Conservation (phyloP, 2,329 filamentous ascomycete species). For the Cercospora zeae-maydis region DNA sequence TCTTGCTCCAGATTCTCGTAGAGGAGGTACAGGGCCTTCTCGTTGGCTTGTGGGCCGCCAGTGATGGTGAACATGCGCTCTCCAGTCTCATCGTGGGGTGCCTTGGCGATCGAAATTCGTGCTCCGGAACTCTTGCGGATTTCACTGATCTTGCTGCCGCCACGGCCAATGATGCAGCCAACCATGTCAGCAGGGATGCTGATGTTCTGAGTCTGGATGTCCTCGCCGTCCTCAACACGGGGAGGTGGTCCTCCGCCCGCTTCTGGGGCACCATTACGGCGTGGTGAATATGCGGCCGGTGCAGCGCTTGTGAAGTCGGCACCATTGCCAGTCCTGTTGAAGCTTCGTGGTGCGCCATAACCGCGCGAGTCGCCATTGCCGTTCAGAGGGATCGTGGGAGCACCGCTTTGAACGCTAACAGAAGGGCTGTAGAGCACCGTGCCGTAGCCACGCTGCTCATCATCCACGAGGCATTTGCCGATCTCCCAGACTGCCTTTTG, state of each 20-base stretch:
- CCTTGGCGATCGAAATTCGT: constrained; percentile 95
- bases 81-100: constrained; percentile 92
- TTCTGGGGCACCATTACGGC: constrained; percentile 69
- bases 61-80: constrained; percentile 99
- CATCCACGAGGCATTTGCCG: constrained; percentile 95
- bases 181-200: constrained; percentile 99
- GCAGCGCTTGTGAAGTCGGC: constrained; percentile 88
- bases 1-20: constrained; percentile 99
- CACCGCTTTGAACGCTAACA: constrained; percentile 72
- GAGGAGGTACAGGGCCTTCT: constrained; percentile 89
- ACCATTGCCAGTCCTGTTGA: constrained; percentile 92
- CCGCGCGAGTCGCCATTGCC: constrained; percentile 52
- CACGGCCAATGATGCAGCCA: constrained; percentile 96
- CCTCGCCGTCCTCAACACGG: constrained; percentile 93
- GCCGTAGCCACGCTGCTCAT: constrained; percentile 94
- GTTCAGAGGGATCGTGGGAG: constrained; percentile 51
- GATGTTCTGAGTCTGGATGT: constrained; percentile 98
- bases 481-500: constrained; percentile 98
- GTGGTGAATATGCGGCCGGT: constrained; percentile 62
- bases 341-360: constrained; percentile 56
- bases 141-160: constrained; percentile 95
- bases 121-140: constrained; percentile 96
- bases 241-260: constrained; percentile 66
- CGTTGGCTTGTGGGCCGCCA: constrained; percentile 88
- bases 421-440: constrained; percentile 97